Base-by-base conservation (phyloP, 106 monocot genomes). In the Phalaenopsis aphrodite region DNA sequence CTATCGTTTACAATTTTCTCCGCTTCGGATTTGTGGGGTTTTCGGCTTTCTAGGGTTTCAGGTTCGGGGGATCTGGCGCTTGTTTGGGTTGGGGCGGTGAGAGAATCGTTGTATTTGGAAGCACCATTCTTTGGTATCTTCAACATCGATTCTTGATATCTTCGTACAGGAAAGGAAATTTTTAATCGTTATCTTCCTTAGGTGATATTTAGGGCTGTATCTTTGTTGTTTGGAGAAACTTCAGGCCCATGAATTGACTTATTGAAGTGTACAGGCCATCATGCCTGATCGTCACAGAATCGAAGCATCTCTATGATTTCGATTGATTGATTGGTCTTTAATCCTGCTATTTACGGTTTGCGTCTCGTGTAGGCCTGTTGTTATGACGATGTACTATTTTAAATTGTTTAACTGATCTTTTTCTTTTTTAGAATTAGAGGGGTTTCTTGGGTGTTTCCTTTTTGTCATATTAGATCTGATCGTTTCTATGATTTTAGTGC, bases 321-420 rank as follows among this genome's bases (percentile, higher is more conserved):
- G 75, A 17, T 43, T 14, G 5, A 67, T 76, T 42, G 76, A 67
- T 76, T 42, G 76, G 52, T 66, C 8, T 8, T 41, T 67, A 68
- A 81, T 76, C 52, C 2, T 49, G 47, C 16, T 17, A 12, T 10
- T 24, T 5, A 76, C 23, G 38, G 37, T 12, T 69, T 30, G 69
- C 39, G 14, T 74, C 16, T 49, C 49, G 41, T 5, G 24, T 77
- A 77, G 64, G 52, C 77, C 76, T 36, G 48, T 24, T 76, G 4
- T 7, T 2, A 30, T 0, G 42, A 75, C 56, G 42, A 73, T 45
- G 37, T 17, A 15, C 2, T 14, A 75, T 42, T 55, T 57, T 19
- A 3, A 73, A 41, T n/a, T 75, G 49, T 56, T 48, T 6, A 57
- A 76, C 75, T 75, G 58, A 43, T 64, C 30, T 42, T 81, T 18